These are phyloP conservation scores for Mortierella hygrophila DNA, from an alignment of 192 early-diverging fungal species.

Conservation along the genomic window DNA sequence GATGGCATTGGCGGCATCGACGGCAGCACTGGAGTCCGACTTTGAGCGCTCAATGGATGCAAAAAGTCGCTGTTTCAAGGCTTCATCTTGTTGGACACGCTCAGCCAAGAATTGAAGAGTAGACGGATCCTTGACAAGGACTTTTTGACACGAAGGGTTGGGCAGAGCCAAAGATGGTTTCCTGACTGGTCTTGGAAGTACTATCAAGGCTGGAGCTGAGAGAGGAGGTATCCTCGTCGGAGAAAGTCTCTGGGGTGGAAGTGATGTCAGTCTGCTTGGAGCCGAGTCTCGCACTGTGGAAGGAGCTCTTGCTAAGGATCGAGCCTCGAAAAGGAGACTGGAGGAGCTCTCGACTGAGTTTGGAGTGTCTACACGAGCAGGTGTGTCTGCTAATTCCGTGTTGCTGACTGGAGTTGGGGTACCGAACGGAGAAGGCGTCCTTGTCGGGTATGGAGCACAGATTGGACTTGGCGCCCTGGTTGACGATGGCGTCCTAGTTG, in stretches of 20 bases:
- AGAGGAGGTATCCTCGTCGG: neutral
- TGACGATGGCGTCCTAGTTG: neutral
- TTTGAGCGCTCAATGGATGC: neutral
- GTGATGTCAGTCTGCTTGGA: too few relatives aligned
- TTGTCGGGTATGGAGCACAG: neutral
- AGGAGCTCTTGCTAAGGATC: too few relatives aligned
- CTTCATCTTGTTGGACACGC: neutral
- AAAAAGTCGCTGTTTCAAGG: neutral
- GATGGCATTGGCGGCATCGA: neutral
- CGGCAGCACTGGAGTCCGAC: neutral
- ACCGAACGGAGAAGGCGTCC: neutral
- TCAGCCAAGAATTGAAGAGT: neutral
- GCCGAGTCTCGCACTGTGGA: too few relatives aligned
- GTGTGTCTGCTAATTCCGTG: neutral
- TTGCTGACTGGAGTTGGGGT: neutral
- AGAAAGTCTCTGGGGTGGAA: neutral
- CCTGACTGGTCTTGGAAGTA: neutral
- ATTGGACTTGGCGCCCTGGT: too few relatives aligned
- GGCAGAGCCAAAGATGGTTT: neutral
- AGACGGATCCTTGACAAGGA: neutral
- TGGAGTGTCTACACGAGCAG: neutral
- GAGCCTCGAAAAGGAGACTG: too few relatives aligned
- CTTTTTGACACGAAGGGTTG: neutral
- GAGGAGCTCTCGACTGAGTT: neutral
- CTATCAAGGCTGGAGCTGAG: neutral